Evolutionary conservation across 192 early-diverging fungal species (phyloP).

Genomic region (Coemansia sp.): DNA sequence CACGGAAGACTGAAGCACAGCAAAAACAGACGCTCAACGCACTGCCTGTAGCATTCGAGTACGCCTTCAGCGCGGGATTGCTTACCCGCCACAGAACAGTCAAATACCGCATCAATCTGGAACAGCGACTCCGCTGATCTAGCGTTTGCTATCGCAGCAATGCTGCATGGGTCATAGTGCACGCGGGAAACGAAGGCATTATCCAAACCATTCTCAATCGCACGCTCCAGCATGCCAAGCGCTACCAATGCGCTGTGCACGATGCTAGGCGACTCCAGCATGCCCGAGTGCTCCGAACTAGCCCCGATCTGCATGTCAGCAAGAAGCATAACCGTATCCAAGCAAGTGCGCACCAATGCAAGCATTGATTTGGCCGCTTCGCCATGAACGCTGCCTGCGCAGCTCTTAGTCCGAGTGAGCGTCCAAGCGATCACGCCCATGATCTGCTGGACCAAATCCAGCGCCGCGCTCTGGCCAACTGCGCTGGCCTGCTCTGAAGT

Average conservation of each 20-base stretch:
- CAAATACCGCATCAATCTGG: background rate
- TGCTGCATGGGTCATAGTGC: conserved; percentile 21
- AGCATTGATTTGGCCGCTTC: conserved; percentile 6
- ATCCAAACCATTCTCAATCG: background rate
- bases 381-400: background rate
- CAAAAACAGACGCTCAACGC: conserved; percentile 23
- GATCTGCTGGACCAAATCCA: conserved; percentile 15
- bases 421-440: conserved; percentile 3
- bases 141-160: conserved; percentile 14
- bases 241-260: conserved; percentile 7
- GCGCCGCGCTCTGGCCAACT: conserved; percentile 24
- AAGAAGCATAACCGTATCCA: conserved; percentile 17
- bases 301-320: conserved; percentile 19
- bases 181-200: background rate
- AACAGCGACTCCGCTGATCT: conserved; percentile 22
- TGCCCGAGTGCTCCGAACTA: conserved; percentile 4
- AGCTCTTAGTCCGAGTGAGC: background rate
- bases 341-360: conserved; percentile 28
- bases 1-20: conserved; percentile 10
- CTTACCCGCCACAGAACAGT: background rate
- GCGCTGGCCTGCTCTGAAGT: conserved; percentile 24
- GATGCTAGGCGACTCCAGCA: conserved; percentile 14
- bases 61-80: background rate
- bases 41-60: conserved; percentile 11
- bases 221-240: conserved; percentile 15